A percentile compares a stretch with the other conserved stretches of the same genome.
phyloP scores from a whole-genome alignment of 306 rosid genomes.

The Trichosanthes cucumerina region DNA sequence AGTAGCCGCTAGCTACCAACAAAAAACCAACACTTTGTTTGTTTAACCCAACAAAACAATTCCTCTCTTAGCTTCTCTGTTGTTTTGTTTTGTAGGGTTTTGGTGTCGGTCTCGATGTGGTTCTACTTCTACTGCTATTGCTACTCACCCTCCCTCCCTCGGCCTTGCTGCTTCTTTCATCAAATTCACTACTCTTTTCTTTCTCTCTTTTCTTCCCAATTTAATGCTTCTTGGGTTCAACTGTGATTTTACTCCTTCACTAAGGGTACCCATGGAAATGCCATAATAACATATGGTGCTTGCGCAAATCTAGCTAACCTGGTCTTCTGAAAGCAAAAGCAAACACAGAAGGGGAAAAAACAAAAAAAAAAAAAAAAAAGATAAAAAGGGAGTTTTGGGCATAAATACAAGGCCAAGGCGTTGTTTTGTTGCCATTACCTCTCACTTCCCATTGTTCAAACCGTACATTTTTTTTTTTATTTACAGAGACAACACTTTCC shows the following conservation, averaged over 20 bases:
- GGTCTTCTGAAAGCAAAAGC: slow-evolving; percentile 26
- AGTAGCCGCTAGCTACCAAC: not conserved
- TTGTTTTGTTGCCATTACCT: not conserved
- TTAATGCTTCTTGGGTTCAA: slow-evolving; percentile 8
- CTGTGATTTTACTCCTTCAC: not conserved
- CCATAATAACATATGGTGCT: slow-evolving; percentile 48
- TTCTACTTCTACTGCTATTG: not conserved
- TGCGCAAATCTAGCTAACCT: slow-evolving; percentile 78
- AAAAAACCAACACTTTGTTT: not conserved
- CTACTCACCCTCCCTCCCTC: not conserved
- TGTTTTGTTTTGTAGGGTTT: not conserved
- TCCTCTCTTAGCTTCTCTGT: not conserved
- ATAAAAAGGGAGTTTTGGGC: not conserved
- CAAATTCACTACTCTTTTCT: not conserved
- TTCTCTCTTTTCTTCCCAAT: not conserved
- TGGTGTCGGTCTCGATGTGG: slow-evolving; percentile 10
- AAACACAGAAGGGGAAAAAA: slow-evolving; percentile 1
- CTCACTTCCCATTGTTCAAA: not conserved
- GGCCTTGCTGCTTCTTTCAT: not conserved
- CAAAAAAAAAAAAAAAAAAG: too few relatives aligned
- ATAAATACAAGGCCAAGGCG: not conserved
- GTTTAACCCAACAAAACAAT: not conserved
- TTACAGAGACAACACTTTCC: slow-evolving; percentile 17
- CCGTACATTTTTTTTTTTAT: slow-evolving; percentile 23
- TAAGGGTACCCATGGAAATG: slow-evolving; percentile 34